Conservation (phyloP, 768 basidiomycete species). For the Collybiopsis luxurians region DNA sequence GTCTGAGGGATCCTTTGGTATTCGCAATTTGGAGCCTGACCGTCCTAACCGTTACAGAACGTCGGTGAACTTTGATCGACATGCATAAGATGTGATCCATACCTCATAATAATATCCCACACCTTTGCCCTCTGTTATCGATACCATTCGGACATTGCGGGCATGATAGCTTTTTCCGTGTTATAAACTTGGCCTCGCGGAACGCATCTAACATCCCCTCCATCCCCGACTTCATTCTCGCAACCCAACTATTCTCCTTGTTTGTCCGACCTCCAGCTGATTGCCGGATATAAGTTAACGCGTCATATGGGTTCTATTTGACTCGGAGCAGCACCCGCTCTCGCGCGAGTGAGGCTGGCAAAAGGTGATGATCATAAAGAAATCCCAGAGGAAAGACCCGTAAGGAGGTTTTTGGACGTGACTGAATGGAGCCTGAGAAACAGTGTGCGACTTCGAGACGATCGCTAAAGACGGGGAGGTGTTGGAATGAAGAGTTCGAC, state of each 20-base stretch:
- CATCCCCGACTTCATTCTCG: constrained; percentile 80
- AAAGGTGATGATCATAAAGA: background rate
- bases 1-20: constrained; percentile 75
- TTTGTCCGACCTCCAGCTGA: constrained; percentile 73
- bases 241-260: constrained; percentile 10
- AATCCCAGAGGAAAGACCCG: constrained; percentile 38
- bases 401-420: constrained; percentile 78
- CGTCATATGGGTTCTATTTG: too few relatives aligned
- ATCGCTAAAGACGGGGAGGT: constrained; percentile 76
- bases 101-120: constrained; percentile 89
- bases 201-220: too few relatives aligned
- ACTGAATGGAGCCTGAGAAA: constrained; percentile 82
- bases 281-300: too few relatives aligned
- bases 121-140: constrained; percentile 59
- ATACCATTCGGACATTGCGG: constrained; percentile 84
- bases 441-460: constrained; percentile 72
- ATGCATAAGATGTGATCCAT: constrained; percentile 26
- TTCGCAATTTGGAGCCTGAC: constrained; percentile 78
- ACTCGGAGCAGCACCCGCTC: too few relatives aligned
- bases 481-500: constrained; percentile 89
- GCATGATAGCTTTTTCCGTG: too few relatives aligned
- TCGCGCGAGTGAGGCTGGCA: too few relatives aligned
- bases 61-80: too few relatives aligned
- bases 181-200: too few relatives aligned
- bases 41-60: too few relatives aligned